Evolutionary conservation across 108 stramenopile species (phyloP).

Genomic region (Skeletonema marinoi): DNA sequence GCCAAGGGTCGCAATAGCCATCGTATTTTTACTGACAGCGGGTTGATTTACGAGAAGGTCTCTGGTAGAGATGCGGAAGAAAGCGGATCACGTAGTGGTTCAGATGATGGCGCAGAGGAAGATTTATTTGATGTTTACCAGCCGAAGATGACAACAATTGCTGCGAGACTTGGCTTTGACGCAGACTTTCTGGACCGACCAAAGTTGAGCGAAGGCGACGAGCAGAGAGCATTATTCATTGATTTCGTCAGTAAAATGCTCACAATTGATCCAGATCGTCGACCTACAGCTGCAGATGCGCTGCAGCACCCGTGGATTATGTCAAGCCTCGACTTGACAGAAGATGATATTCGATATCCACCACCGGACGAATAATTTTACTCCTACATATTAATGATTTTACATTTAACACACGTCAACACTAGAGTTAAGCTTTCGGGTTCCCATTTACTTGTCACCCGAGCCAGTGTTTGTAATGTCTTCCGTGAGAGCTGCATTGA

Average conservation of each 20-base stretch:
- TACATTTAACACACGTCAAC: neutral
- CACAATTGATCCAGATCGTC: slow-evolving; percentile 78
- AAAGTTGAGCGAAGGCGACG: slow-evolving; percentile 40
- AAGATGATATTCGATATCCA: slow-evolving; percentile 81
- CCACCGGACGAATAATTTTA: slow-evolving; percentile 17
- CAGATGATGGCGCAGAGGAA: slow-evolving; percentile 44
- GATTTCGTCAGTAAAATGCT: slow-evolving; percentile 82
- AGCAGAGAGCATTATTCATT: slow-evolving; percentile 68
- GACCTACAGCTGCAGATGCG: slow-evolving; percentile 82
- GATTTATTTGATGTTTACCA: slow-evolving; percentile 70
- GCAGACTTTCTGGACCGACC: slow-evolving; percentile 63
- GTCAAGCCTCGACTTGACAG: slow-evolving; percentile 72
- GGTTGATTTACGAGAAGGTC: slow-evolving; percentile 86
- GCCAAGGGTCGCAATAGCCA: slow-evolving; percentile 81
- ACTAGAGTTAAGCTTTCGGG: neutral
- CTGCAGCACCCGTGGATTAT: slow-evolving; percentile 87
- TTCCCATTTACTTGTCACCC: neutral
- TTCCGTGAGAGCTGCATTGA: slow-evolving; percentile 65
- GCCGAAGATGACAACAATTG: slow-evolving; percentile 75
- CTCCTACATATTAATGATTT: neutral
- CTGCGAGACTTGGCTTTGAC: slow-evolving; percentile 72
- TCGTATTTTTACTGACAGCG: slow-evolving; percentile 89
- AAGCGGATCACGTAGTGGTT: slow-evolving; percentile 30
- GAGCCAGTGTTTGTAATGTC: slow-evolving; percentile 36
- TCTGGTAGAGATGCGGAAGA: slow-evolving; percentile 36